These are phyloP conservation scores for Oryza glaberrima DNA, from an alignment of 176 grass and related monocot species.

Conservation along the genomic window DNA sequence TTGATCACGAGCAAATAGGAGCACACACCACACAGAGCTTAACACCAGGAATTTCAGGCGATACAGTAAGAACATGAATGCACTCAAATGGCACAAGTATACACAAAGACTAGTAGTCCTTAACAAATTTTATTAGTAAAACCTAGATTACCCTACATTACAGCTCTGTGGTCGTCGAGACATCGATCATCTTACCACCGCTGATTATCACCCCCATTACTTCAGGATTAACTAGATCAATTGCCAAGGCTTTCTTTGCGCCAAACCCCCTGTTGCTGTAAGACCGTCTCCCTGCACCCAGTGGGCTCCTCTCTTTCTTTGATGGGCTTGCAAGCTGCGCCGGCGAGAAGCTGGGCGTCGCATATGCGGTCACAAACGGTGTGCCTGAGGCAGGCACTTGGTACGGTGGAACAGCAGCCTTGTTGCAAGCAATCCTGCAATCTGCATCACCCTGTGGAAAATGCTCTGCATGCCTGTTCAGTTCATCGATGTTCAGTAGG, in stretches of 20 bases:
- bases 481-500: conserved; percentile 74
- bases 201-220: conserved; percentile 50
- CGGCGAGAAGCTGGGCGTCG: conserved; percentile 81
- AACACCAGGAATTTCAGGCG: neutral
- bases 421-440: conserved; percentile 58
- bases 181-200: conserved; percentile 53
- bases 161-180: conserved; percentile 57
- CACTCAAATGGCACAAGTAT: conserved; percentile 11
- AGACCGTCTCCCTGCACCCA: conserved; percentile 50
- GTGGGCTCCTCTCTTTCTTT: conserved; percentile 52
- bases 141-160: conserved; percentile 10
- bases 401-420: conserved; percentile 50
- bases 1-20: conserved; percentile 20
- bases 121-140: neutral
- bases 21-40: neutral
- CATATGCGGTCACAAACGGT: conserved; percentile 64
- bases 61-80: conserved; percentile 18
- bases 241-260: conserved; percentile 65
- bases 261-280: conserved; percentile 46
- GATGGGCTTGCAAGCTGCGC: conserved; percentile 51
- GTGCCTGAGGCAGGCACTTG: conserved; percentile 87
- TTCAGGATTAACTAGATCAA: conserved; percentile 56
- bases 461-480: conserved; percentile 67
- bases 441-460: conserved; percentile 36
- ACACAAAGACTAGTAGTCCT: conserved; percentile 29